Conservation (phyloP, 768 basidiomycete genomes). For the Chalciporus chontae region DNA sequence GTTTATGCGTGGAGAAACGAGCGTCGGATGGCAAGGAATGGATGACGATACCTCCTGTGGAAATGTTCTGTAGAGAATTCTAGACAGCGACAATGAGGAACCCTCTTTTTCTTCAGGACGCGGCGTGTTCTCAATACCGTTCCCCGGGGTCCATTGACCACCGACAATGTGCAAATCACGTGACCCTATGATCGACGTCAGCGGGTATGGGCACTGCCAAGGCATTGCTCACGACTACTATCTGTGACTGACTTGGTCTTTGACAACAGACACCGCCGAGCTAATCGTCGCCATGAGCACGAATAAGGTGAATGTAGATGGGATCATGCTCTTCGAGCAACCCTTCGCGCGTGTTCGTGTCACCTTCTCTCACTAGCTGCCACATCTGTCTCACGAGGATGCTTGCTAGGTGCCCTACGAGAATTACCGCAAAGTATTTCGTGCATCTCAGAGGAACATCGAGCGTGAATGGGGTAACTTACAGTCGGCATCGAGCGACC, state of each 20-base stretch:
- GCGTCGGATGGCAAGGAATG: constrained; percentile 8
- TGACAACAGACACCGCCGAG: constrained; percentile 9
- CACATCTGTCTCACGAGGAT: constrained; percentile 10
- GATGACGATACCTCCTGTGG: constrained; percentile 9
- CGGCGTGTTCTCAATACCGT: constrained; percentile 11
- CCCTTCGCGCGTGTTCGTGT: constrained; percentile 67
- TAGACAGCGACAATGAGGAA: constrained; percentile 5
- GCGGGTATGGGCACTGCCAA: not conserved
- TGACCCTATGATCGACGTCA: not conserved
- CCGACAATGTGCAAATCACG: not conserved
- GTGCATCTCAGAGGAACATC: constrained; percentile 74
- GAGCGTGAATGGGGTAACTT: constrained; percentile 73
- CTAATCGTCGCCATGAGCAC: constrained; percentile 27
- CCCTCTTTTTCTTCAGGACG: constrained; percentile 1
- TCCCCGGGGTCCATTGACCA: not conserved
- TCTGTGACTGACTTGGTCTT: not conserved
- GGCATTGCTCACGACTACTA: not conserved
- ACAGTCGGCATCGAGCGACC: constrained; percentile 54
- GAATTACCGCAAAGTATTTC: constrained; percentile 85
- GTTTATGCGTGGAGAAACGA: constrained; percentile 54
- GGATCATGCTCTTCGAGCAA: constrained; percentile 78
- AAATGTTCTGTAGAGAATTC: constrained; percentile 8
- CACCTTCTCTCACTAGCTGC: not conserved
- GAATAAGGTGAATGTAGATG: constrained; percentile 64
- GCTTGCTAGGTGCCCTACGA: constrained; percentile 76